phyloP scores from a whole-genome alignment of 2,329 filamentous ascomycete genomes.

The Fusarium chaquense region DNA sequence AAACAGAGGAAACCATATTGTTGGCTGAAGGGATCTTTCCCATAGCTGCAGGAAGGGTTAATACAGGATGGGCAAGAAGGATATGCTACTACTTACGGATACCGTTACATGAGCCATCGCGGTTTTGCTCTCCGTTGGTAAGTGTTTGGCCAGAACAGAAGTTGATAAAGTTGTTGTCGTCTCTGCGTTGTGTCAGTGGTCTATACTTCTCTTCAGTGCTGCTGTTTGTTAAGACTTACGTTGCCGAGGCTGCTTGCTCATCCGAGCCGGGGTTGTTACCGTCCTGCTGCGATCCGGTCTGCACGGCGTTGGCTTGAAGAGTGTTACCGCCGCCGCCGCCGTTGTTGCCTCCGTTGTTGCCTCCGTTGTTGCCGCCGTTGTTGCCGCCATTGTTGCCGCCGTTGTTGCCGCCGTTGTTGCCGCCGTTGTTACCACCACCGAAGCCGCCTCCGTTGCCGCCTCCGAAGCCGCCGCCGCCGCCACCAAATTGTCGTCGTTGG shows the following conservation, averaged over 20 bases:
- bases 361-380: conserved; percentile 36
- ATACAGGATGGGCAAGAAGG: conserved; percentile 2
- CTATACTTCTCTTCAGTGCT: not conserved
- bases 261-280: conserved; percentile 59
- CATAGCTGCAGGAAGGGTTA: conserved; percentile 60
- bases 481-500: conserved; percentile 57
- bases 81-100: conserved; percentile 61
- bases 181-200: conserved; percentile 55
- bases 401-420: conserved; percentile 46
- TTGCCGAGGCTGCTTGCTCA: conserved; percentile 65
- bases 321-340: conserved; percentile 42
- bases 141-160: conserved; percentile 66
- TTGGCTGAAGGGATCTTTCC: conserved; percentile 67
- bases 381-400: conserved; percentile 45
- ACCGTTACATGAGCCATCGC: conserved; percentile 72
- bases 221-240: conserved; percentile 55
- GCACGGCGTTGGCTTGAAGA: conserved; percentile 59
- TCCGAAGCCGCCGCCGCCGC: conserved; percentile 44
- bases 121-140: conserved; percentile 71
- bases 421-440: conserved; percentile 37
- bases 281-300: conserved; percentile 62
- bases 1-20: conserved; percentile 69
- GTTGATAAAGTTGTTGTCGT: conserved; percentile 72
- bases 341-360: conserved; percentile 45
- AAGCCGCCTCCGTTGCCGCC: conserved; percentile 41